Evolutionary conservation across 306 rosid genomes (phyloP), one percentile per base, ranked within the genome.

Genomic region (Acacia crassicarpa): DNA sequence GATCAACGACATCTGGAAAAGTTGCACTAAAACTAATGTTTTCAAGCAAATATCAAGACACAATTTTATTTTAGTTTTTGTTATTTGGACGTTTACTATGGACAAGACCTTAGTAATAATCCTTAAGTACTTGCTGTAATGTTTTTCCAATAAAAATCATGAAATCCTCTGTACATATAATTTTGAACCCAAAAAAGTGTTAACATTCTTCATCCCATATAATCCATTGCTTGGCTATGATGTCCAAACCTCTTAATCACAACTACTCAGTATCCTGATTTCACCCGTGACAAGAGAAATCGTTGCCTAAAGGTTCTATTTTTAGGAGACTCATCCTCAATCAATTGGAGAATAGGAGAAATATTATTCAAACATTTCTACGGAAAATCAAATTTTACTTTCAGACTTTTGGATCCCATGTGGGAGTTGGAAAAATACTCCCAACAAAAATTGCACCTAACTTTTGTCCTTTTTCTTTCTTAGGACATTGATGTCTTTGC

Each of bases 21-120:
- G 9, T 53, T 2, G 22, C 61, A 7, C 23, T 8, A 19, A 53
- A 53, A 53, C n/a, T 56, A 56, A 56, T 1, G 23, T 56, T 56
- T 56, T 56, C 23, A 5, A 20, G 61, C 25, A 54, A 54, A 6
- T 54, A 63, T 72, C 20, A 81, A 23, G 61, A 48, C 66, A 25
- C 72, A 40, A 33, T 23, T 75, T 71, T 66, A 11, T 40, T 76
- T 79, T 20, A 43, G 13, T 58, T 61, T 65, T 74, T 32, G 63
- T 67, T 20, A 83, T 77, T 77, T 83, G 70, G 32, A 35, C 69
- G 13, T 33, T 74, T 82, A 33, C 44, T 15, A 14, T 30, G 69
- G n/a, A 62, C 20, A 30, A 62, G 19, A 62, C 25, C 20, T 32
- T 22, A 0, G 40, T 27, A 27, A 62, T 12, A 19, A 12, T 27